Base-by-base conservation (phyloP, 1,284 basidiomycete genomes). In the Ganoderma lucidum region DNA sequence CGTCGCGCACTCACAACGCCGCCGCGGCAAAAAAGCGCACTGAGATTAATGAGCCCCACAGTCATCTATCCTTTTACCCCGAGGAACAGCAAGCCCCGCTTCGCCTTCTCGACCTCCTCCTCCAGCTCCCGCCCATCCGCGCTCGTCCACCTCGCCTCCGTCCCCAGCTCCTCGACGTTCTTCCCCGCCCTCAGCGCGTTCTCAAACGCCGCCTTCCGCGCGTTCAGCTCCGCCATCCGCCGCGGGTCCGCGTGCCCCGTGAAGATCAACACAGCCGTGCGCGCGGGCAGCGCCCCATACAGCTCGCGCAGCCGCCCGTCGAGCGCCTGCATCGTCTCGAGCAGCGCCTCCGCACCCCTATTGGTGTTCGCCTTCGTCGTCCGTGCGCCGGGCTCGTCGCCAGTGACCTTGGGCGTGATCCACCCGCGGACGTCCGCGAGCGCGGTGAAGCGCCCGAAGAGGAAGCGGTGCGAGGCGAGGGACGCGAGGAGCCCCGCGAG, bases 201-300 rank as follows among this genome's bases (percentile, higher is more conserved):
- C 76, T 97, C 96, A 75, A 95, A 97, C 23, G 87, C 85, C 4
- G 81, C 80, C 78, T 77, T 77, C 69, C 72, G 71, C 37, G 74
- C 75, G 23, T 73, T 70, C 39, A 74, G 68, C 44, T 69, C 63
- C 17, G 70, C 65, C 14, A 70, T 61, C 70, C 72, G 66, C 10
- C 63, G 63, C 28, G 69, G 37, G 45, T 66, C 65, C 23, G 58
- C 66, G n/a, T 97, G 95, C 0, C 96, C 96, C 0, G 93, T 94
- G 76, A 97, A 90, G 59, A 98, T 83, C 55, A 97, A 82, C 14
- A 98, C 79, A 0, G 95, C 95, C 0, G 95, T 94, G 35, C 91
- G 89, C 8, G 89, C 78, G 0, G 95, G 95, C 0, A 98, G 86
- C 0, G 89, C 79, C 0, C 85, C 82, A 76, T 96, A 90, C 0